Base-by-base conservation (phyloP, 2,329 filamentous ascomycete genomes). In the Ceratocystis papillata region DNA sequence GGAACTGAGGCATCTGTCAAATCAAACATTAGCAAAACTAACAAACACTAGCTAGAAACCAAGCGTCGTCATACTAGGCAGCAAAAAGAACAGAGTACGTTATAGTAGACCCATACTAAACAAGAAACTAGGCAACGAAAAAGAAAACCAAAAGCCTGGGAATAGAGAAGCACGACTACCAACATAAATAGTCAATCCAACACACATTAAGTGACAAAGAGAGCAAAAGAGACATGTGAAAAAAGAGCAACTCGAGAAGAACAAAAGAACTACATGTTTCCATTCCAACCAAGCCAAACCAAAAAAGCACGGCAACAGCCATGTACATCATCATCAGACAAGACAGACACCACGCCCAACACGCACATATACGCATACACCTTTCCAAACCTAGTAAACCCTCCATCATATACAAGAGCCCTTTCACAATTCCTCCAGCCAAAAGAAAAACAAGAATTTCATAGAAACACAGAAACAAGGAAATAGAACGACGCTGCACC, bases 401-500 rank as follows among this genome's bases (percentile, higher is more conserved):
- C 48, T 17, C 20, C 48, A 3, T 8, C 48, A 53, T 53, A 53
- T 28, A 25, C 48, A 25, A 12, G 12, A 53, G 15, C 8, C 37
- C 37, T 12, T 41, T 17, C 20, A 15, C 22, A 10, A 53, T 25
- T 12, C 48, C 10, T 25, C 20, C 48, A 48, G 1, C 45, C 17
- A 48, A 53, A 53, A 53, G 5, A 15, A 20, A 48, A 48, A 48
- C 15, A 20, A 48, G 20, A 48, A 48, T 20, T n/a, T 48, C 17
- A 48, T 20, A 20, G 45, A 48, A 53, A 22, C 50, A 37, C n/a
- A 50, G 28, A 22, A 45, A 41, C 63, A 55, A 41, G 41, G 30
- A 63, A 22, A 30, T 50, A 64, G 20, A 48, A 10, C 61, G 8
- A 63, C 41, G 41, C 45, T 33, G 61, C 61, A 46, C 45, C 65